These are phyloP conservation scores for Dissophora globulifera DNA, from an alignment of 192 early-diverging fungal genomes.

Conservation along the genomic window DNA sequence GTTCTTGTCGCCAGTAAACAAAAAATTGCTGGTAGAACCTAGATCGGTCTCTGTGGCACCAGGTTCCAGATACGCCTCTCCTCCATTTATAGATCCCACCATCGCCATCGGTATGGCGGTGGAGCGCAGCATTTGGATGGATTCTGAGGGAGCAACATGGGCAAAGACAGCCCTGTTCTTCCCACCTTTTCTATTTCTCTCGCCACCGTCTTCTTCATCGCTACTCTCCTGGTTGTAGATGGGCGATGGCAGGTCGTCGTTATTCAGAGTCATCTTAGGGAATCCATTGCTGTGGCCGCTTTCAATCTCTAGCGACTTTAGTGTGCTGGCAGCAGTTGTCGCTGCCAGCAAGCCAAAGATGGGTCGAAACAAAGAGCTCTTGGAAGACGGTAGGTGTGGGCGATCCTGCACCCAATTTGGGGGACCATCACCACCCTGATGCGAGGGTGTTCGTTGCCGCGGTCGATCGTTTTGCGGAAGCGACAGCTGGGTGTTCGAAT, in stretches of 20 bases:
- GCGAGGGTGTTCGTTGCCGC: background rate
- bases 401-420: background rate
- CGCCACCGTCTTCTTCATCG: background rate
- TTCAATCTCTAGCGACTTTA: background rate
- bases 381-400: background rate
- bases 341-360: background rate
- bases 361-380: constrained; percentile 1
- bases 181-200: background rate
- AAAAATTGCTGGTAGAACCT: background rate
- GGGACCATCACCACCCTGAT: background rate
- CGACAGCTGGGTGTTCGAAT: background rate
- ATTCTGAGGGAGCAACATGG: background rate
- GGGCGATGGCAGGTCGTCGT: constrained; percentile 2
- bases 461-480: background rate
- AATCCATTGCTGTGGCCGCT: background rate
- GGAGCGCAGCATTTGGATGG: too few relatives aligned
- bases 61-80: too few relatives aligned
- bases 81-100: too few relatives aligned
- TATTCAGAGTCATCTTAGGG: background rate
- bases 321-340: background rate
- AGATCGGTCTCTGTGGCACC: background rate
- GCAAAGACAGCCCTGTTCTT: background rate
- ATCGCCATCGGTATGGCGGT: too few relatives aligned
- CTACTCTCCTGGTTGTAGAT: background rate
- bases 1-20: background rate